phyloP scores from a whole-genome alignment of 1,139 yeast genomes.

The Protomyces macrosporus region DNA sequence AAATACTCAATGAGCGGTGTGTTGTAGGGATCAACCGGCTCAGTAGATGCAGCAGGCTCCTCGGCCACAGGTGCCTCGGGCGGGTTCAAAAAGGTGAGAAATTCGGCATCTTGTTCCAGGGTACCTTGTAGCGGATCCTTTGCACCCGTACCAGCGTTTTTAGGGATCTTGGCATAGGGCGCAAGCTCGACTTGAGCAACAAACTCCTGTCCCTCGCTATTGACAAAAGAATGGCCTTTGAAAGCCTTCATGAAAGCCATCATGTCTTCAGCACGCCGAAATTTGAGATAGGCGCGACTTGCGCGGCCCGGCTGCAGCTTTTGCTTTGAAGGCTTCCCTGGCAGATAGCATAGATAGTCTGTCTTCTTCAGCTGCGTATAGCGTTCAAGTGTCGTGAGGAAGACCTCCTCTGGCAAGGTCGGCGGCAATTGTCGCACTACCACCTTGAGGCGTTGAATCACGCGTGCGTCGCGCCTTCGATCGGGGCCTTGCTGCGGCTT shows the following conservation, averaged over 20 bases:
- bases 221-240: slow-evolving; percentile 25
- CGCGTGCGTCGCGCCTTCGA: not conserved
- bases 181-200: slow-evolving; percentile 32
- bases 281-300: slow-evolving; percentile 32
- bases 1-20: slow-evolving; percentile 30
- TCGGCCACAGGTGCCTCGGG: slow-evolving; percentile 14
- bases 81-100: slow-evolving; percentile 29
- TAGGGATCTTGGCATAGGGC: slow-evolving; percentile 31
- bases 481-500: not conserved
- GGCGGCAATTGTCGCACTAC: slow-evolving; percentile 32
- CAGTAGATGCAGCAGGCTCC: not conserved
- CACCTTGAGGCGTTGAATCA: slow-evolving; percentile 26
- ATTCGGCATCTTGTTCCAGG: slow-evolving; percentile 29
- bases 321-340: slow-evolving; percentile 30
- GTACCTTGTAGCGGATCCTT: slow-evolving; percentile 8
- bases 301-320: slow-evolving; percentile 27
- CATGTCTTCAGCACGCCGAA: slow-evolving; percentile 25
- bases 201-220: slow-evolving; percentile 26
- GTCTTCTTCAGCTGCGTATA: slow-evolving; percentile 18
- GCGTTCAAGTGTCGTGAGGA: slow-evolving; percentile 23
- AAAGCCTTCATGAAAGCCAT: slow-evolving; percentile 30
- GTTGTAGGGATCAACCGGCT: not conserved
- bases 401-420: slow-evolving; percentile 27
- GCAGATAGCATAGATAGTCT: slow-evolving; percentile 30
- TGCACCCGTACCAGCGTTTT: not conserved